Evolutionary conservation across 805 yeast species (phyloP), one percentile per base, ranked within the genome.

Genomic region (Candida namnaoensis): DNA sequence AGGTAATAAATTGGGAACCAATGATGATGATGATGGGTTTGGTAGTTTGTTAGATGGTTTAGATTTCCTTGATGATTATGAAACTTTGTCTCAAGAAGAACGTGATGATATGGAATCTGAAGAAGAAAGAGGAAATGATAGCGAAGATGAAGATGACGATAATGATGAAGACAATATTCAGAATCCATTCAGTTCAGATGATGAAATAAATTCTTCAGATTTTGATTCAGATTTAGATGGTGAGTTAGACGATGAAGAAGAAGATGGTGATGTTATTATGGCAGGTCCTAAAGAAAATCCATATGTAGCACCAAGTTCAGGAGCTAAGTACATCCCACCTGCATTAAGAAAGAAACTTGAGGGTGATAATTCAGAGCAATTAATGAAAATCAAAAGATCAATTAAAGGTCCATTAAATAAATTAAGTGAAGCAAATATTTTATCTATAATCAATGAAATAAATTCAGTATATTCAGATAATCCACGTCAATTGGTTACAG

Each of bases 331-430:
- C 56, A 65, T 91, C 13, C 98, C 99, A 1, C 99, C 98, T 0
- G 88, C 95, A 0, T 60, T 84, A 43, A 73, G 98, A 44, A 71
- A 76, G 37, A 72, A 69, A 51, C 46, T 72, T 44, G 52, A 50
- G 0, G 61, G 53, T 4, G 68, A 64, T 3, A 69, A 68, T 25
- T 64, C 74, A 19, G 77, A 72, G 44, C 78, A 72, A 41, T 56
- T 68, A 7, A 39, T 65, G 3, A 73, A 69, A 33, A 63, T 90
- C 33, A 72, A 73, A 41, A 76, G 79, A 50, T 64, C 77, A 5
- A 72, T 90, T 38, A 93, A 88, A 53, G 90, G 97, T 44, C 78
- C 88, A 1, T 66, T 93, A 52, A 93, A 93, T 59, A 82, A 80
- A 59, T 69, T 93, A n/a, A 84, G 96, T 1, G 98, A 91, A 51